A percentile compares a stretch with the other conserved stretches of the same genome.
Conservation (phyloP, 495 filamentous ascomycete species). For the Aspergillus bridgeri region DNA sequence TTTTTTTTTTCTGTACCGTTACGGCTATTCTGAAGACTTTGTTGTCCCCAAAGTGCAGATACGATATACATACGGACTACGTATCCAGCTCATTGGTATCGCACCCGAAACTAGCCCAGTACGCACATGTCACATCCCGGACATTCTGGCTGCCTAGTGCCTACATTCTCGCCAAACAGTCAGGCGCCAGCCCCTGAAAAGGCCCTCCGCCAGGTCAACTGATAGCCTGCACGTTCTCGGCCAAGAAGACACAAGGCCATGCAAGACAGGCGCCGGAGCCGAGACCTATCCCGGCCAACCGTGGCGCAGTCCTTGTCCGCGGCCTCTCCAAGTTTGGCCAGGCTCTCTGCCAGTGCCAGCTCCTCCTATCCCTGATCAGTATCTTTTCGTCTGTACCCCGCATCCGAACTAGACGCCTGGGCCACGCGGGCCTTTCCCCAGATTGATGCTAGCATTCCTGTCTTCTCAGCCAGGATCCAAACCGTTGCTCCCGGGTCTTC, state of each 20-base stretch:
- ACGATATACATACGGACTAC: not conserved
- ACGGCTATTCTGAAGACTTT: not conserved
- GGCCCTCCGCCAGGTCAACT: not conserved
- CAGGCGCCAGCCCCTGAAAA: not conserved
- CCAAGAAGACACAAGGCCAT: not conserved
- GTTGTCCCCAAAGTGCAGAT: too few species aligned
- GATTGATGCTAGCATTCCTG: constrained; percentile 6
- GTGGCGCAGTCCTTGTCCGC: not conserved
- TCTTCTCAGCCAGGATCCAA: not conserved
- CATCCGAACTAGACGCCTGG: constrained; percentile 22
- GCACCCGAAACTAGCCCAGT: not conserved
- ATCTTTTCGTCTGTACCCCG: constrained; percentile 21
- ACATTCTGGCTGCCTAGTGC: too few species aligned
- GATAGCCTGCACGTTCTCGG: not conserved
- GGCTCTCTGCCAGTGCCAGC: too few species aligned
- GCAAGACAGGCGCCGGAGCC: not conserved
- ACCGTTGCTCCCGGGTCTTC: not conserved
- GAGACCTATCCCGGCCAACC: not conserved
- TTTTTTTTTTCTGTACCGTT: not conserved
- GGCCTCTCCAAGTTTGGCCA: not conserved
- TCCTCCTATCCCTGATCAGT: not conserved
- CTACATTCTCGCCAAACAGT: not conserved
- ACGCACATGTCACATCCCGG: too few species aligned
- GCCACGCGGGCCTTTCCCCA: constrained; percentile 25
- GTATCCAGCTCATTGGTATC: not conserved